phyloP scores from a whole-genome alignment of 257 asterid genomes.

The Nicotiana tomentosiformis region DNA sequence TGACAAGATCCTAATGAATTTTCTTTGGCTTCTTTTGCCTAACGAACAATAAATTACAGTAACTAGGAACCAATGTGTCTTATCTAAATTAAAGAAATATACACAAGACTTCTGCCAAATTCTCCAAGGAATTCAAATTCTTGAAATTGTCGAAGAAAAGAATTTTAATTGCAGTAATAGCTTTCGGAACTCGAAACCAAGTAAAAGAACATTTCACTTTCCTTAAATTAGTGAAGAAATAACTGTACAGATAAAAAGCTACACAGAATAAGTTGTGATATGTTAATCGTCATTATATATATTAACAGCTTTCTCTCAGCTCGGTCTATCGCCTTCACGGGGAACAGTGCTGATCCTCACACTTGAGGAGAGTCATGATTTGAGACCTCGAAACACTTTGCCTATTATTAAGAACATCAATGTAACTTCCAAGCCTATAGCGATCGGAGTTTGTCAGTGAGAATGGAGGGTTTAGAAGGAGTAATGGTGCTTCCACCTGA shows the following conservation, averaged over 20 bases:
- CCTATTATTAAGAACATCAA: constrained; percentile 55
- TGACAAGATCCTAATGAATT: too few relatives aligned
- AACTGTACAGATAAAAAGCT: constrained; percentile 8
- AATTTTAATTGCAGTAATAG: not conserved
- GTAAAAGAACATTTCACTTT: not conserved
- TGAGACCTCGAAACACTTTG: constrained; percentile 56
- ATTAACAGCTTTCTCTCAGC: not conserved
- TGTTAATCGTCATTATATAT: constrained; percentile 8
- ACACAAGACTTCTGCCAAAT: too few relatives aligned
- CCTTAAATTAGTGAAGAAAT: constrained; percentile 1
- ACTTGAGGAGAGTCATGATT: constrained; percentile 46
- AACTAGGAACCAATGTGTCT: too few relatives aligned
- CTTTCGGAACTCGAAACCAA: not conserved
- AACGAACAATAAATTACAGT: not conserved
- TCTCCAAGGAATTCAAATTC: not conserved
- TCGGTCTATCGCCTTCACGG: constrained; percentile 11
- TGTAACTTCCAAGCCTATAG: constrained; percentile 53
- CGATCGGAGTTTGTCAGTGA: constrained; percentile 68
- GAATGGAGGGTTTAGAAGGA: constrained; percentile 76
- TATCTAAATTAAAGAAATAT: too few relatives aligned
- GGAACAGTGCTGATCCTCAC: constrained; percentile 35
- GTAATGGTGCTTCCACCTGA: constrained; percentile 68
- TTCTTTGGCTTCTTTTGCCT: too few relatives aligned
- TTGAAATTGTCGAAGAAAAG: not conserved
- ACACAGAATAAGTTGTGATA: not conserved